Evolutionary conservation across 345 rosid species (phyloP).

Genomic region (Kernera saxatilis): DNA sequence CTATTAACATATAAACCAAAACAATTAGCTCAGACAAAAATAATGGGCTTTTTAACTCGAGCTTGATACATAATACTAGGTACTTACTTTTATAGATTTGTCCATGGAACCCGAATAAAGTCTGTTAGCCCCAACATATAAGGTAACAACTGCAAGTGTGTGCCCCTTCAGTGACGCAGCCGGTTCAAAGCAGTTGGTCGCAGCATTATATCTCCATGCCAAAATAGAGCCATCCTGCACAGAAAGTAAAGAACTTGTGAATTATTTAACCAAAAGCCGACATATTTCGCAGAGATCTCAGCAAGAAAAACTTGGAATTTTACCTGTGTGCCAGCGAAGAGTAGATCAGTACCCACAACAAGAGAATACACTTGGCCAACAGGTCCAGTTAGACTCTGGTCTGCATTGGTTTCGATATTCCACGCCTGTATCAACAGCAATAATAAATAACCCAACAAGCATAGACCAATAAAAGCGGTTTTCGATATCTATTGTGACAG

Average conservation of each 20-base stretch:
- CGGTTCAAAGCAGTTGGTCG: slow-evolving; percentile 69
- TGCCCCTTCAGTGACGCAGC: slow-evolving; percentile 74
- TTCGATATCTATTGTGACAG: neutral
- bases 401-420: slow-evolving; percentile 72
- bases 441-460: neutral
- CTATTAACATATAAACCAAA: slow-evolving; percentile 29
- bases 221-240: slow-evolving; percentile 81
- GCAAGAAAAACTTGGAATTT: neutral
- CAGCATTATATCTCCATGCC: slow-evolving; percentile 78
- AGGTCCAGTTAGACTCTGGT: slow-evolving; percentile 82
- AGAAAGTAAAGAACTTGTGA: neutral
- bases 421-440: slow-evolving; percentile 31
- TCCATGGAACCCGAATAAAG: slow-evolving; percentile 98
- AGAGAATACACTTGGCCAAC: slow-evolving; percentile 88
- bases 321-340: slow-evolving; percentile 93
- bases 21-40: slow-evolving; percentile 1
- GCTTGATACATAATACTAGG: neutral
- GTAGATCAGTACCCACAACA: slow-evolving; percentile 78
- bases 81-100: slow-evolving; percentile 65
- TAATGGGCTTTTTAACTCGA: neutral
- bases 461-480: neutral
- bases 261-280: neutral
- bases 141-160: slow-evolving; percentile 65
- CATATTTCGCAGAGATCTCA: neutral
- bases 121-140: slow-evolving; percentile 86